Evolutionary conservation across 139 green algal genomes (phyloP).

Genomic region (Tetradesmus lagerheimii): DNA sequence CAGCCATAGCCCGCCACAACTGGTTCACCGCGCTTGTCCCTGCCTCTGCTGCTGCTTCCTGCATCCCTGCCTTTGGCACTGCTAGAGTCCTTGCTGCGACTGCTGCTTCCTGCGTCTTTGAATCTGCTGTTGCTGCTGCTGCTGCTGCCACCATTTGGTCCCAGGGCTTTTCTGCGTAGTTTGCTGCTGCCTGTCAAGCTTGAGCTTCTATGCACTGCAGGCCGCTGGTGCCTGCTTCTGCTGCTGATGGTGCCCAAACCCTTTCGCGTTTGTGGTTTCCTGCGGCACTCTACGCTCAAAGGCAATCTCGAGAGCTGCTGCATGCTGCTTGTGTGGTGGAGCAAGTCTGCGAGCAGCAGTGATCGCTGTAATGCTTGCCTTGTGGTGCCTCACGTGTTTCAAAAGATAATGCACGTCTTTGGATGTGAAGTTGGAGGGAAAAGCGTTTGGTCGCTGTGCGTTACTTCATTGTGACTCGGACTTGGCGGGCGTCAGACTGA

Average conservation of each 20-base stretch:
- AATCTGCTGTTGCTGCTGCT: slow-evolving; percentile 2
- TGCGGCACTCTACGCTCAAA: not conserved
- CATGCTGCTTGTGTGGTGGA: not conserved
- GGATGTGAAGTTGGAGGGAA: not conserved
- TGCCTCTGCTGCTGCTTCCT: not conserved
- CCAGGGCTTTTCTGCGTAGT: not conserved
- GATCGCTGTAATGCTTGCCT: not conserved
- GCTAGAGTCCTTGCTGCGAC: not conserved
- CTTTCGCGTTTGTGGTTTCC: not conserved
- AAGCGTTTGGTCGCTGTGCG: not conserved
- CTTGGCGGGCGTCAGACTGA: not conserved
- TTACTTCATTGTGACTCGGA: slow-evolving; percentile 1
- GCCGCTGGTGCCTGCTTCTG: not conserved
- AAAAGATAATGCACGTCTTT: not conserved
- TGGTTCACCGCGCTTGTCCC: not conserved
- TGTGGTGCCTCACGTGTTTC: not conserved
- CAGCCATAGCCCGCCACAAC: not conserved
- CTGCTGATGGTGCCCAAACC: not conserved
- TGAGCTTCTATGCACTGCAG: not conserved
- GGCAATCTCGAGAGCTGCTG: not conserved
- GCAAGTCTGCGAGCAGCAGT: not conserved
- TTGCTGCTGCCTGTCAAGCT: not conserved
- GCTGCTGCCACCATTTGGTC: not conserved
- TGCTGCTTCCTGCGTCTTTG: not conserved
- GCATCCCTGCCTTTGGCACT: not conserved